Conservation (phyloP, 768 basidiomycete genomes). For the Albatrellus ellisii region DNA sequence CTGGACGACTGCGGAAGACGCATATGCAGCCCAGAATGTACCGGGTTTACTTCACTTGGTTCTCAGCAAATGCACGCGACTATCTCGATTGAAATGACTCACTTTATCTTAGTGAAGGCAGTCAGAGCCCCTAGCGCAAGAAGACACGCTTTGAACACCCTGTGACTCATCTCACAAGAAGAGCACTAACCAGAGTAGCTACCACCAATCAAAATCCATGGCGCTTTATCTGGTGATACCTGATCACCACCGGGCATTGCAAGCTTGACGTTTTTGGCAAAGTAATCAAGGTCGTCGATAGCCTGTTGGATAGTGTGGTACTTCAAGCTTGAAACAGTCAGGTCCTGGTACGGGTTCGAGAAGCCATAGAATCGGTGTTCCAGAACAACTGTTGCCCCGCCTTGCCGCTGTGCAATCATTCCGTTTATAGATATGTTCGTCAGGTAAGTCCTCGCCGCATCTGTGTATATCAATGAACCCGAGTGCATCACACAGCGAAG, state of each 20-base stretch:
- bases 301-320: constrained; percentile 63
- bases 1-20: constrained; percentile 54
- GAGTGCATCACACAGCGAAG: no score
- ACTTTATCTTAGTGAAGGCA: constrained; percentile 63
- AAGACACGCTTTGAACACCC: no score
- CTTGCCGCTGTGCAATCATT: constrained; percentile 49
- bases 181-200: constrained; percentile 25
- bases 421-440: constrained; percentile 54
- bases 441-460: constrained; percentile 37
- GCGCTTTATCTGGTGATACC: constrained; percentile 37
- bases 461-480: no score
- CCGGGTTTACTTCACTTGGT: constrained; percentile 34
- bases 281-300: constrained; percentile 60
- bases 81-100: not conserved
- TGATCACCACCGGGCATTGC: constrained; percentile 55
- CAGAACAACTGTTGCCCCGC: constrained; percentile 46
- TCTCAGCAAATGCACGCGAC: not conserved
- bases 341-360: constrained; percentile 57
- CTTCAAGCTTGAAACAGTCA: constrained; percentile 41
- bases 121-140: constrained; percentile 32
- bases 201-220: constrained; percentile 31
- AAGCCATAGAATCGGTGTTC: constrained; percentile 68
- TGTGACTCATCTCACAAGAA: no score
- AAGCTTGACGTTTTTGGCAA: constrained; percentile 49
- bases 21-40: constrained; percentile 52